These are phyloP conservation scores for Metschnikowia aberdeeniae DNA, from an alignment of 805 yeast species.

Conservation along the genomic window DNA sequence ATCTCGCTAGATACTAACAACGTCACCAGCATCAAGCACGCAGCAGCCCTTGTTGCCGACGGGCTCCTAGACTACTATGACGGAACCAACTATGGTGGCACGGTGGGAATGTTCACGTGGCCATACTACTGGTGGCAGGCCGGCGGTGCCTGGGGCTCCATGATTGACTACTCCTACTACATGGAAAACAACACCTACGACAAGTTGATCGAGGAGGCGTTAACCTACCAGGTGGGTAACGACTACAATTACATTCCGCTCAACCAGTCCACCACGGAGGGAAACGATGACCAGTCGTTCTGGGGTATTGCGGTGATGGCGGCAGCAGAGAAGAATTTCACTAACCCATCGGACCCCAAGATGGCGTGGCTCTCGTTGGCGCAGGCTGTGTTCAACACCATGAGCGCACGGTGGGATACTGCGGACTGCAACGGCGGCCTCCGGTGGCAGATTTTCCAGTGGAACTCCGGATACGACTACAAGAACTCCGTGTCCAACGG, in stretches of 20 bases:
- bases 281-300: constrained; percentile 96
- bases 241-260: constrained; percentile 78
- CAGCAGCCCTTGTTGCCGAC: constrained; percentile 54
- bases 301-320: constrained; percentile 94
- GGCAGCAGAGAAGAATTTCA: constrained; percentile 86
- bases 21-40: constrained; percentile 46
- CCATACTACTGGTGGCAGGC: constrained; percentile 99
- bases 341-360: constrained; percentile 58
- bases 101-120: constrained; percentile 78
- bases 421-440: constrained; percentile 78
- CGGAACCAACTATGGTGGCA: constrained; percentile 64
- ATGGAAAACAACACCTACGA: constrained; percentile 69
- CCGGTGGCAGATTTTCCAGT: constrained; percentile 92
- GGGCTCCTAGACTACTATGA: constrained; percentile 84
- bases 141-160: constrained; percentile 90
- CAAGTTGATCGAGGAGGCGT: constrained; percentile 52
- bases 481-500: constrained; percentile 92
- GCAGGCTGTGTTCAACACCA: constrained; percentile 87
- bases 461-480: constrained; percentile 93
- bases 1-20: constrained; percentile 37
- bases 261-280: constrained; percentile 88
- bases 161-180: constrained; percentile 73
- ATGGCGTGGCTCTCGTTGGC: constrained; percentile 74
- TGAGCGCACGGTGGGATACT: constrained; percentile 85
- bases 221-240: constrained; percentile 62